Evolutionary conservation across 1,139 yeast species (phyloP), one percentile per base, ranked within the genome.

Genomic region (Blastobotrys buckinghamii): DNA sequence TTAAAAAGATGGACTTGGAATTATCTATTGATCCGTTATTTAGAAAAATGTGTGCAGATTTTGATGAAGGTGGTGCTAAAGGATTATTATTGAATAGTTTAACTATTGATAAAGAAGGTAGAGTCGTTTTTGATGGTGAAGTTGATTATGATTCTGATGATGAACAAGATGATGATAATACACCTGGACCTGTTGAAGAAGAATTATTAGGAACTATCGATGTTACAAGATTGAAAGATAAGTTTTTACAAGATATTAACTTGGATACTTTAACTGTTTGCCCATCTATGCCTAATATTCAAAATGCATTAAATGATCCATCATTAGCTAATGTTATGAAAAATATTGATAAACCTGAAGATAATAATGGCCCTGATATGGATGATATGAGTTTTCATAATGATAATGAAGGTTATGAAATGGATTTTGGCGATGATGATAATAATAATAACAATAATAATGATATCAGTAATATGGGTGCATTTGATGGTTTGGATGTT

Each of bases 21-120:
- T 69, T 86, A 27, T 77, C 83, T 8, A 84, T 88, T 45, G 97
- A 90, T 65, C 97, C 97, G 0, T 72, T 90, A 45, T 88, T 90
- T 67, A 84, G 87, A 54, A 88, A 88, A 60, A 90, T 95, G 45
- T 73, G 90, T 44, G 87, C 96, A 0, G 96, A 89, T 53, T 90
- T 89, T 60, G 97, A 90, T 64, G 96, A 90, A 68, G 96, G 97
- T 34, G 97, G 97, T 6, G 90, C 97, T 9, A 87, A 84, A 59
- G 85, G 95, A 47, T 70, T 90, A 50, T 69, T 90, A 45, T 68
- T 88, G 58, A 89, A 88, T 57, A 80, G 90, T 1, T 73, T 90
- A 49, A 71, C 71, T 48, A 74, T 82, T 17, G 85, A 82, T 56
- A 54, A 66, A 4, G 62, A 72, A 0, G 87, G 89, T 0, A 64